A percentile compares a stretch with the other conserved stretches of the same genome.
These are phyloP conservation scores for Knoxia roxburghii DNA, from an alignment of 257 asterid genomes.

Conservation along the genomic window DNA sequence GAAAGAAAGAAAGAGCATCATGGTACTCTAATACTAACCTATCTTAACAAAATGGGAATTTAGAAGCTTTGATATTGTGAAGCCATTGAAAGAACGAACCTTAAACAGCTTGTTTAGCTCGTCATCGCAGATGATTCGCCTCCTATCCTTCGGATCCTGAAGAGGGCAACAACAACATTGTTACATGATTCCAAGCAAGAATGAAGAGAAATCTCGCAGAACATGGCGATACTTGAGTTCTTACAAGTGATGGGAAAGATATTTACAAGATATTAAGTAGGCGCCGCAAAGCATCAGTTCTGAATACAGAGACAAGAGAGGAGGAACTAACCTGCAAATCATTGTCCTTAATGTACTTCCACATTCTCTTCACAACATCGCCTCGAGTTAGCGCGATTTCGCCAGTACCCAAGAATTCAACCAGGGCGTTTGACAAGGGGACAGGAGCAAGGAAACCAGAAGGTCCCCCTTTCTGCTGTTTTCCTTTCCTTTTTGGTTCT, in stretches of 20 bases:
- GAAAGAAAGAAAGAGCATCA: too few relatives aligned
- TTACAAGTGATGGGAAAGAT: too few relatives aligned
- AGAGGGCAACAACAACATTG: neutral
- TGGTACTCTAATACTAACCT: neutral
- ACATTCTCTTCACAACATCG: constrained; percentile 36
- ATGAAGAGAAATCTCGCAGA: too few relatives aligned
- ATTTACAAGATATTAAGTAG: neutral
- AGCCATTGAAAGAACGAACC: constrained; percentile 35
- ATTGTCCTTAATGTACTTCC: constrained; percentile 42
- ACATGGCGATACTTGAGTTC: too few relatives aligned
- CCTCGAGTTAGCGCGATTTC: constrained; percentile 32
- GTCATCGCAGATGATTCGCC: constrained; percentile 32
- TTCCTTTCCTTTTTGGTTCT: constrained; percentile 28
- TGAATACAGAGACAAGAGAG: neutral
- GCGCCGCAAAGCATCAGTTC: neutral
- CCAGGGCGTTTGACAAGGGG: constrained; percentile 30
- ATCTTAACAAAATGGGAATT: constrained; percentile 33
- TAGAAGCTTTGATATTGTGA: constrained; percentile 31
- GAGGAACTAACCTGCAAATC: constrained; percentile 35
- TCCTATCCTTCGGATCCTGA: constrained; percentile 37
- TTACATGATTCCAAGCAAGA: too few relatives aligned
- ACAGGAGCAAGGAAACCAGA: constrained; percentile 32
- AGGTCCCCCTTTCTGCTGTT: constrained; percentile 24
- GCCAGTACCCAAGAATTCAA: constrained; percentile 33
- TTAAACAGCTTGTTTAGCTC: constrained; percentile 35